phyloP scores from a whole-genome alignment of 306 rosid genomes.

The Fagus crenata region DNA sequence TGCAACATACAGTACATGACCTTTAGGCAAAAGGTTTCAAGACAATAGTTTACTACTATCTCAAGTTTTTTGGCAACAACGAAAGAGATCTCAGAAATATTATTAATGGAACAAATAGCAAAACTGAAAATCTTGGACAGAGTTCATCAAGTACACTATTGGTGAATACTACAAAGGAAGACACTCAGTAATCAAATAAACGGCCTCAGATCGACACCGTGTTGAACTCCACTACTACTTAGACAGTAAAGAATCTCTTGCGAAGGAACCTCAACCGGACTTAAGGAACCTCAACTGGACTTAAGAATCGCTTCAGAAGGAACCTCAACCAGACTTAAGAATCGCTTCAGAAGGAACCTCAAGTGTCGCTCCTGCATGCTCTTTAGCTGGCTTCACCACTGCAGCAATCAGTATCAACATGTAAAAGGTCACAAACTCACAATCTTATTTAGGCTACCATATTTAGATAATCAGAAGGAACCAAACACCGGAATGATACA shows the following conservation, averaged over 20 bases:
- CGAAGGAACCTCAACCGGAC: constrained; percentile 65
- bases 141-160: neutral
- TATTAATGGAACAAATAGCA: constrained; percentile 1
- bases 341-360: constrained; percentile 83
- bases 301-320: constrained; percentile 67
- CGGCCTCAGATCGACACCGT: neutral
- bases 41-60: neutral
- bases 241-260: constrained; percentile 48
- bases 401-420: constrained; percentile 35
- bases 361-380: constrained; percentile 85
- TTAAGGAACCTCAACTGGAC: too few relatives aligned
- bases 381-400: constrained; percentile 75
- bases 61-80: neutral
- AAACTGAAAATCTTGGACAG: neutral
- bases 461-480: neutral
- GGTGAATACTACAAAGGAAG: neutral
- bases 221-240: neutral
- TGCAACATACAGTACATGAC: neutral
- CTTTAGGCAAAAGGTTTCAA: neutral
- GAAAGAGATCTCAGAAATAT: neutral
- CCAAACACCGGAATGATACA: constrained; percentile 6
- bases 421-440: neutral
- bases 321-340: constrained; percentile 63
- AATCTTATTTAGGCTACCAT: neutral
- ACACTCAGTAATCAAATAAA: neutral